These are phyloP conservation scores for Ichthyophthirius multifiliis DNA, from an alignment of 169 alveolate species.

Conservation along the genomic window DNA sequence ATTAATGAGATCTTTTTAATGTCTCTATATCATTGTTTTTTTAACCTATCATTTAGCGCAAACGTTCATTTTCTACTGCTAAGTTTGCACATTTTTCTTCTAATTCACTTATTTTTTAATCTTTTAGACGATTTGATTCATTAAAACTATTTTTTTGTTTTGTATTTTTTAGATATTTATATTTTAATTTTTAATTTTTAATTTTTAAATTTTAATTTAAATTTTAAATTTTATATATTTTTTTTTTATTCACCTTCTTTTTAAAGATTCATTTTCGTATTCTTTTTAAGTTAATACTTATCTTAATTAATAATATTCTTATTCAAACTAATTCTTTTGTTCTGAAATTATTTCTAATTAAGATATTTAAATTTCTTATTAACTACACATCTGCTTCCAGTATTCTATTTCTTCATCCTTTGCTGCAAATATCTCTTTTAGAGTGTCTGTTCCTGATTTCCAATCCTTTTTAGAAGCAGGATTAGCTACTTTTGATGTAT, in stretches of 20 bases:
- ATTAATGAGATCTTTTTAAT: neutral
- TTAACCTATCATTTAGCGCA: neutral
- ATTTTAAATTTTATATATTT: too few species aligned
- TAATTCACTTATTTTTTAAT: neutral
- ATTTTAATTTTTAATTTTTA: too few species aligned
- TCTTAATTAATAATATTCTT: neutral
- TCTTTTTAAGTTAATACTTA: neutral
- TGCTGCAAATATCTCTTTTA: neutral
- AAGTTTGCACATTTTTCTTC: conserved; percentile 3
- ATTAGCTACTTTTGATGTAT: neutral
- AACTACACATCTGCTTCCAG: neutral
- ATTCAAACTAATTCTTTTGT: neutral
- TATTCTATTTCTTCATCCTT: conserved; percentile 8
- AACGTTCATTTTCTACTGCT: neutral
- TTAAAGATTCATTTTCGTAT: neutral
- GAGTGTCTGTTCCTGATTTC: neutral
- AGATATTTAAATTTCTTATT: neutral
- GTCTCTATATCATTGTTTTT: neutral
- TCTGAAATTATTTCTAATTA: neutral
- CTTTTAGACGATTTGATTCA: neutral
- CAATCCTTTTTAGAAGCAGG: conserved; percentile 6
- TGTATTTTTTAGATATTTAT: too few species aligned
- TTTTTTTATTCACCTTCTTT: conserved; percentile 1
- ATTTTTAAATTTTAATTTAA: too few species aligned
- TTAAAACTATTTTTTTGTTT: neutral